These are phyloP conservation scores for Fusarium stilboides DNA, from an alignment of 2,329 filamentous ascomycete species.

Conservation along the genomic window DNA sequence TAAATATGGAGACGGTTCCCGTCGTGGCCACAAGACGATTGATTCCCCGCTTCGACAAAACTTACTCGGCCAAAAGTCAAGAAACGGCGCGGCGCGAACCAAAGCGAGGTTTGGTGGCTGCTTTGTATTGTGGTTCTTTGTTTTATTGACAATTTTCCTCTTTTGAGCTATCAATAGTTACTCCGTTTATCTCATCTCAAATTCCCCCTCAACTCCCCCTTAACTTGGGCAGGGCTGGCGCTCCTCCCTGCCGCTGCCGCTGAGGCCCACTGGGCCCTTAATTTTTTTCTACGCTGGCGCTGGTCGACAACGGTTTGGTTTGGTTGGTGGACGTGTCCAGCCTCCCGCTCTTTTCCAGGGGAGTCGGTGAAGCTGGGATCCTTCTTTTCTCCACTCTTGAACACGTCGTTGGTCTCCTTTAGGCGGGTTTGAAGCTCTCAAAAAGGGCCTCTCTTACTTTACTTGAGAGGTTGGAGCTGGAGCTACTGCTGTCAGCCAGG, in stretches of 20 bases:
- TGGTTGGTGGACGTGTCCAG: slow-evolving; percentile 39
- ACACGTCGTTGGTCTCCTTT: slow-evolving; percentile 44
- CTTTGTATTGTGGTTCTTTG: not conserved
- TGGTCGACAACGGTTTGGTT: slow-evolving; percentile 8
- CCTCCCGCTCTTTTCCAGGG: slow-evolving; percentile 32
- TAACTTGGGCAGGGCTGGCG: slow-evolving; percentile 20
- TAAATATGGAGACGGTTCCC: slow-evolving; percentile 34
- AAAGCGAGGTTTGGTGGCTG: slow-evolving; percentile 20
- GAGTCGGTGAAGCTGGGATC: slow-evolving; percentile 46
- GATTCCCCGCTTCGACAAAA: slow-evolving; percentile 38
- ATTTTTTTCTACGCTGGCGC: slow-evolving; percentile 34
- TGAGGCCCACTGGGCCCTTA: slow-evolving; percentile 44
- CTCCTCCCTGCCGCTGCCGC: slow-evolving; percentile 18
- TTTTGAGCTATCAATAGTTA: slow-evolving; percentile 9
- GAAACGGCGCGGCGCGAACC: slow-evolving; percentile 14
- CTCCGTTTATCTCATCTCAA: not conserved
- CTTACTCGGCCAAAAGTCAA: slow-evolving; percentile 16
- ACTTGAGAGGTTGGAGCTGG: slow-evolving; percentile 33
- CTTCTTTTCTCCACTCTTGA: slow-evolving; percentile 40
- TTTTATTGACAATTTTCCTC: slow-evolving; percentile 13
- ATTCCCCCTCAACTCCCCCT: slow-evolving; percentile 13
- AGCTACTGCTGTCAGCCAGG: not conserved
- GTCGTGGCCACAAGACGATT: slow-evolving; percentile 6
- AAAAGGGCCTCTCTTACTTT: slow-evolving; percentile 36
- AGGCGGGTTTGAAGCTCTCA: slow-evolving; percentile 39